These are phyloP conservation scores for Albatrellus ellisii DNA, from an alignment of 768 basidiomycete genomes.

Conservation along the genomic window DNA sequence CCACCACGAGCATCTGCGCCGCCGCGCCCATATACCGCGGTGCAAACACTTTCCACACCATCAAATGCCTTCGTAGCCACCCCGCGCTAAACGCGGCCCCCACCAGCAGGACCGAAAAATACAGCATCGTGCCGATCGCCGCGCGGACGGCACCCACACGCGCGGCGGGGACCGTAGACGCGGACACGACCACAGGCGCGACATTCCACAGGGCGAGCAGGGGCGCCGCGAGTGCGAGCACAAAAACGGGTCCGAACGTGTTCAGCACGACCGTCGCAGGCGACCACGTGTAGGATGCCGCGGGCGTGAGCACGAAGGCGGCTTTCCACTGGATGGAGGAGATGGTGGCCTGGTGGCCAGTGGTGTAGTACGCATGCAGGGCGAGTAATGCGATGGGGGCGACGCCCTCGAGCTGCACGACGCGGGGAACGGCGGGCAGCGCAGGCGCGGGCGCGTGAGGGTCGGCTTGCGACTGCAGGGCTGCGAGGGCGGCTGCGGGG, in stretches of 20 bases:
- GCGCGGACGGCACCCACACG: slow-evolving; percentile 33
- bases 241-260: slow-evolving; percentile 57
- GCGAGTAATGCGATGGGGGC: slow-evolving; percentile 67
- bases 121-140: slow-evolving; percentile 51
- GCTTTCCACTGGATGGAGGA: slow-evolving; percentile 93
- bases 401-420: slow-evolving; percentile 44
- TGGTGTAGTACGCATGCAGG: slow-evolving; percentile 67
- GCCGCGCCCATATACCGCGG: slow-evolving; percentile 84
- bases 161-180: slow-evolving; percentile 1
- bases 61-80: slow-evolving; percentile 69
- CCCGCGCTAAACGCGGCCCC: slow-evolving; percentile 65
- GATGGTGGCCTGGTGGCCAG: slow-evolving; percentile 86
- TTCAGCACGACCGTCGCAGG: slow-evolving; percentile 66
- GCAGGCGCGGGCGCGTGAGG: slow-evolving; percentile 24
- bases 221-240: slow-evolving; percentile 54
- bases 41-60: slow-evolving; percentile 99
- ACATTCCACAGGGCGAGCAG: slow-evolving; percentile 79
- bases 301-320: slow-evolving; percentile 70
- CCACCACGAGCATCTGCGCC: slow-evolving; percentile 51
- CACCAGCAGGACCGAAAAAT: slow-evolving; percentile 51
- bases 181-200: slow-evolving; percentile 34
- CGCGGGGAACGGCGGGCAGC: not conserved
- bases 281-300: slow-evolving; percentile 59
- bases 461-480: slow-evolving; percentile 17
- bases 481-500: slow-evolving; percentile 30